Base-by-base conservation (phyloP, 495 filamentous ascomycete species). In the Melanomma pulvis-pyrius region DNA sequence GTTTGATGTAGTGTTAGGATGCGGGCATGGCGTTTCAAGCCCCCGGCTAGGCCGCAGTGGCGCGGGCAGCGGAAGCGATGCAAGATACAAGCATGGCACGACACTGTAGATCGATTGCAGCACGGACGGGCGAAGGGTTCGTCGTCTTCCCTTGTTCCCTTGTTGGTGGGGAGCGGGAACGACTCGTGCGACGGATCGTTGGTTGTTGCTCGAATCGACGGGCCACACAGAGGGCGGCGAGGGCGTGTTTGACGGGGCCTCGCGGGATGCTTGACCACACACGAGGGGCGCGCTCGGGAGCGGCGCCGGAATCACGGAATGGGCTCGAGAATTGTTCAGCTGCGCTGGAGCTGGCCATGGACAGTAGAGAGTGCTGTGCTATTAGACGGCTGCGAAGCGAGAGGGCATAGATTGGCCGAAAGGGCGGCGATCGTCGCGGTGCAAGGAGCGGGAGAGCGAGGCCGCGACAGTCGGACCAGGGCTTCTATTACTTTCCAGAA, bases 11-110 rank as follows among this genome's bases (percentile, higher is more conserved):
- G 56, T 59, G 49, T 32, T 56, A 39, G 47, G 25, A 54, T 63
- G 63, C 62, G 58, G 68, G 51, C 34, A 64, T 64, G 63, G 69
- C 65, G 69, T 63, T 65, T 68, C 69, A 68, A 50, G 61, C 65
- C 58, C 30, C 52, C 56, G 50, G 47, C 55, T 36, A 36, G 24
- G 60, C 46, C 41, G 34, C 52, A 59, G 69, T 67, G 63, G 64
- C 30, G 63, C 63, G 41, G 26, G 59, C 34, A 61, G 58, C 68
- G 62, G 68, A 71, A 66, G 68, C 68, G 58, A 71, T 71, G 69
- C 69, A 65, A 59, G 69, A 68, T 68, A 59, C 55, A 64, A 52
- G 60, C 65, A 68, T 63, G 68, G 36, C 34, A 47, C 21, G 61
- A 61, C 58, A 17, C 54, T 39, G 69, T 48, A 68, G 69, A 71